These are phyloP conservation scores for Cajanus cajan DNA, from an alignment of 306 rosid species.

Conservation along the genomic window DNA sequence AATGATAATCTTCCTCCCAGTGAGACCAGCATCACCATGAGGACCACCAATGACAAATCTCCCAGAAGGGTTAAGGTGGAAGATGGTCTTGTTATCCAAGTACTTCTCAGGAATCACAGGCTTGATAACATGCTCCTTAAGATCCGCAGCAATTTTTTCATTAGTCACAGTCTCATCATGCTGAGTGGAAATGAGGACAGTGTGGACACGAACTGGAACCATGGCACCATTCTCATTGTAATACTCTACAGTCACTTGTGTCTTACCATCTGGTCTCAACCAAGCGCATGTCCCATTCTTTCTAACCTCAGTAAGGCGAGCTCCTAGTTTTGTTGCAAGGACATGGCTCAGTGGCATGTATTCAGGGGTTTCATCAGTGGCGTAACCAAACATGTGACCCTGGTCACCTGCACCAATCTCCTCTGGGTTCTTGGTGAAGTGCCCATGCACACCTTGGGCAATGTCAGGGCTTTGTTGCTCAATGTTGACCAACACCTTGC, in stretches of 20 bases:
- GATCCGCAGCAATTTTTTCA: slow-evolving; percentile 12
- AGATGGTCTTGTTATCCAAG: not conserved
- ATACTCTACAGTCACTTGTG: slow-evolving; percentile 4
- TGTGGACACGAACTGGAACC: slow-evolving; percentile 20
- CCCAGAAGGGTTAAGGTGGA: slow-evolving; percentile 13
- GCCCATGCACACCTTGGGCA: slow-evolving; percentile 15
- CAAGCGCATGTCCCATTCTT: slow-evolving; percentile 1
- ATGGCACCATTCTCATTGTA: slow-evolving; percentile 2
- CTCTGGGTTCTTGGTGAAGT: slow-evolving; percentile 3
- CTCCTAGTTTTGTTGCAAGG: slow-evolving; percentile 19
- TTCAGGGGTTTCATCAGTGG: slow-evolving; percentile 5
- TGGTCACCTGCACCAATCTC: slow-evolving; percentile 4
- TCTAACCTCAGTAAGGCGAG: slow-evolving; percentile 8
- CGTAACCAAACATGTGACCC: slow-evolving; percentile 17
- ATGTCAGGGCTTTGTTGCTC: slow-evolving; percentile 17
- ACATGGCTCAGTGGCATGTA: slow-evolving; percentile 18
- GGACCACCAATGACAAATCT: slow-evolving; percentile 8
- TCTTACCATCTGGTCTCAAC: slow-evolving; percentile 15
- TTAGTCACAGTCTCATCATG: not conserved
- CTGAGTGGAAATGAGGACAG: slow-evolving; percentile 13
- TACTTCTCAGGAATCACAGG: slow-evolving; percentile 10
- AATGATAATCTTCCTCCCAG: slow-evolving; percentile 3
- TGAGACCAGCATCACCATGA: slow-evolving; percentile 21
- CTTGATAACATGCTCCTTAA: slow-evolving; percentile 14
- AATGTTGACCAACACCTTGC: slow-evolving; percentile 25